Percentiles rank a stretch among this genome's conserved stretches.
These are phyloP conservation scores for Psophocarpus tetragonolobus DNA, from an alignment of 306 rosid genomes.

Conservation along the genomic window DNA sequence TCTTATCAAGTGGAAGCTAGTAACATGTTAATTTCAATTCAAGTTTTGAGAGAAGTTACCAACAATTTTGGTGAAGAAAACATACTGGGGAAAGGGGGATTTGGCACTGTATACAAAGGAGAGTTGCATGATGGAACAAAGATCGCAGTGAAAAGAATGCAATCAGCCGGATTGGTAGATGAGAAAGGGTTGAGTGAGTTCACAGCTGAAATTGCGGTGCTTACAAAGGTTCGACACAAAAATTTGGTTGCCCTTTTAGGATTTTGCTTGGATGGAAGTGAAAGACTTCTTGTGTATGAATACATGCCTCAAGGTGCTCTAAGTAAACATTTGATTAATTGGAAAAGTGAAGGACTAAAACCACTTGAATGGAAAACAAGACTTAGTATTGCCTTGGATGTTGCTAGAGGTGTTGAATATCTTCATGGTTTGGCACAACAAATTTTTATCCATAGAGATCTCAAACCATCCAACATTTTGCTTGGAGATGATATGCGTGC, in stretches of 20 bases:
- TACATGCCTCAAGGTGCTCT: slow-evolving; percentile 89
- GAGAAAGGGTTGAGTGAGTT: slow-evolving; percentile 74
- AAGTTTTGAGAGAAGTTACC: slow-evolving; percentile 71
- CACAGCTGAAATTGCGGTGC: slow-evolving; percentile 80
- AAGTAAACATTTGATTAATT: slow-evolving; percentile 57
- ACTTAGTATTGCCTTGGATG: slow-evolving; percentile 80
- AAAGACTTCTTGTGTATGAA: slow-evolving; percentile 88
- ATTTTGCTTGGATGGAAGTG: slow-evolving; percentile 86
- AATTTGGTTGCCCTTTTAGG: slow-evolving; percentile 89
- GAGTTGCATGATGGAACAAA: slow-evolving; percentile 86
- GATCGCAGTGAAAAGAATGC: slow-evolving; percentile 98
- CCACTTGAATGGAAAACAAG: slow-evolving; percentile 87
- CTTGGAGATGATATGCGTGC: slow-evolving; percentile 90
- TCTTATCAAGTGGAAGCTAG: slow-evolving; percentile 58
- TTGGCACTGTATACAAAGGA: slow-evolving; percentile 83
- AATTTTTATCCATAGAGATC: slow-evolving; percentile 89
- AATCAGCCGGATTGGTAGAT: slow-evolving; percentile 56
- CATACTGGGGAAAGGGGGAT: slow-evolving; percentile 81
- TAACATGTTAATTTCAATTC: slow-evolving; percentile 69
- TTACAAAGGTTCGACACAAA: slow-evolving; percentile 81
- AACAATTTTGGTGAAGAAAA: slow-evolving; percentile 61
- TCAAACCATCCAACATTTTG: slow-evolving; percentile 91
- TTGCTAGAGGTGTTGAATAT: slow-evolving; percentile 91
- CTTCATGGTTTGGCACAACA: slow-evolving; percentile 80
- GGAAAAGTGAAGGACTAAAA: slow-evolving; percentile 58